Evolutionary conservation across 192 early-diverging fungal species (phyloP), one percentile per base, ranked within the genome.

Genomic region (Rhizoclosmatium globosum): DNA sequence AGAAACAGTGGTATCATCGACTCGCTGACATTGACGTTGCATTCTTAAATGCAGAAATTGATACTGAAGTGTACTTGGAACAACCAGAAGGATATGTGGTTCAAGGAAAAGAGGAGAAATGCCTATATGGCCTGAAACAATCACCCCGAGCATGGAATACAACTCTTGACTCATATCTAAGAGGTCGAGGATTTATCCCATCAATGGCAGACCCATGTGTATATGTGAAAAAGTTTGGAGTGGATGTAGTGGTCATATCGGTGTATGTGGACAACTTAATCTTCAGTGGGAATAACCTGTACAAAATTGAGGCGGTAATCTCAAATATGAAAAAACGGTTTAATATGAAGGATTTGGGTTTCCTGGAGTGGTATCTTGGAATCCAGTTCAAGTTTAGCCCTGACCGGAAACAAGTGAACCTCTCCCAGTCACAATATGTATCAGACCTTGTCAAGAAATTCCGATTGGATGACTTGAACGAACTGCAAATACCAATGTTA

Each of bases 121-220:
- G 56, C 2, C 50, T 84, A 15, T 84, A 84, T 73, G 78, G 83
- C 3, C 44, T 84, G 38, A 73, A 80, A 31, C 83, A 84, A 64
- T 56, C 71, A 1, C 71, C 78, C 6, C 38, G 44, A 3, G 48
- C 60, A 44, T 84, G 76, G 77, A 82, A 82, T 38, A 23, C 19
- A 17, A 72, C 67, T 23, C 31, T 81, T 50, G 47, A 81, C 47
- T 11, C 3, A 4, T 31, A n/a, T 9, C 39, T 82, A 2, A 9
- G 39, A 9, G 44, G 19, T 19, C 31, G 61, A 3, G 80, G 76
- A 3, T 64, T 80, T n/a, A 42, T 13, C n/a, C n/a, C n/a, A n/a
- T n/a, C n/a, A n/a, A n/a, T n/a, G n/a, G n/a, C n/a, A n/a, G n/a
- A n/a, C n/a, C 38, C 64, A 3, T 80, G 77, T 61, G 7, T 82